These are phyloP conservation scores for Cylindrotheca closterium DNA, from an alignment of 108 stramenopile genomes.

Conservation along the genomic window DNA sequence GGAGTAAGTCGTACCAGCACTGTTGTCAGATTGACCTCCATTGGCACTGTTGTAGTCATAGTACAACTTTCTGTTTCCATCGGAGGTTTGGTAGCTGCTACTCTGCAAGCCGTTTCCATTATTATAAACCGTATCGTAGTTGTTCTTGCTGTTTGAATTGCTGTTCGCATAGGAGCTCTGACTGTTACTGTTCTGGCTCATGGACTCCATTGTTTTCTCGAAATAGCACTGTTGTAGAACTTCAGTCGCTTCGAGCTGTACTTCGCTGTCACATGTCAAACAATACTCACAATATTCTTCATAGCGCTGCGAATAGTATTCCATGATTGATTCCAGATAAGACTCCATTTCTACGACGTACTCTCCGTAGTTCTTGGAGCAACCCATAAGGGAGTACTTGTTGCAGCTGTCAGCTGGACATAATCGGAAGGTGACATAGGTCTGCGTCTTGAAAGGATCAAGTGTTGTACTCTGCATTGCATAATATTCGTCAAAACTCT, in stretches of 20 bases:
- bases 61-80: conserved; percentile 22
- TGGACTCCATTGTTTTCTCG: conserved; percentile 3
- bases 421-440: conserved; percentile 78
- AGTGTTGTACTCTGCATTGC: conserved; percentile 32
- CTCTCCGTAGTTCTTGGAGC: conserved; percentile 82
- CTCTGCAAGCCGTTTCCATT: not conserved
- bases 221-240: conserved; percentile 5
- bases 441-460: conserved; percentile 43
- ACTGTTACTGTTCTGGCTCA: not conserved
- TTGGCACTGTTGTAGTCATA: conserved; percentile 15
- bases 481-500: conserved; percentile 51
- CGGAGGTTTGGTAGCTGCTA: not conserved
- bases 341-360: conserved; percentile 75
- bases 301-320: conserved; percentile 55
- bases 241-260: conserved; percentile 7
- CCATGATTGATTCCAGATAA: conserved; percentile 59
- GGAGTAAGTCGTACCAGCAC: not conserved
- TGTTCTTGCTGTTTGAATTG: conserved; percentile 11
- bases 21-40: conserved; percentile 11
- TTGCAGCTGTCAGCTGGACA: conserved; percentile 71
- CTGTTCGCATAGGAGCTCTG: conserved; percentile 15
- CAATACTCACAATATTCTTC: conserved; percentile 75
- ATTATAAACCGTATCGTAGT: conserved; percentile 9
- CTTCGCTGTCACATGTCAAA: conserved; percentile 43
- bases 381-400: conserved; percentile 50